These are phyloP conservation scores for Diaporthe ampelina DNA, from an alignment of 2,329 filamentous ascomycete species.

Conservation along the genomic window DNA sequence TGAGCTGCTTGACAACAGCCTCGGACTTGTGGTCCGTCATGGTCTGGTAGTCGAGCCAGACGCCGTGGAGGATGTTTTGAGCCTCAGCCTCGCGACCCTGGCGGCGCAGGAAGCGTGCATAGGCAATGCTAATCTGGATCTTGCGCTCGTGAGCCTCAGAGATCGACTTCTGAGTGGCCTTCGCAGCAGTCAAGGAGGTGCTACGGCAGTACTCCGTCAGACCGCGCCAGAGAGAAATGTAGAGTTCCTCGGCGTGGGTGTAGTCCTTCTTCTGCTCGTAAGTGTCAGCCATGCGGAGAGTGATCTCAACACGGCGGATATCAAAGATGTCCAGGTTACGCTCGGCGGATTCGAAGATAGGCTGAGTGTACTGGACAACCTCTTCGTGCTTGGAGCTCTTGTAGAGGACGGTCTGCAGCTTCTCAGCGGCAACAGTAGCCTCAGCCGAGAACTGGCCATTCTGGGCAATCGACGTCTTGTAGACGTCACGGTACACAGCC, in stretches of 20 bases:
- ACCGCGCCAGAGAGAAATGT: conserved; percentile 45
- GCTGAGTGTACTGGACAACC: conserved; percentile 41
- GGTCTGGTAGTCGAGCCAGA: conserved; percentile 44
- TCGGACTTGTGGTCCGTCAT: conserved; percentile 42
- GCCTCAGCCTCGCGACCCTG: conserved; percentile 42
- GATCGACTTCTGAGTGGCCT: conserved; percentile 36
- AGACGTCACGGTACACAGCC: conserved; percentile 40
- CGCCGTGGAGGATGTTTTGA: conserved; percentile 43
- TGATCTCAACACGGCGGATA: conserved; percentile 41
- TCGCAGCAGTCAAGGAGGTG: conserved; percentile 31
- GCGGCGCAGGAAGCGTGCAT: conserved; percentile 43
- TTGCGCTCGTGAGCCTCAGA: conserved; percentile 44
- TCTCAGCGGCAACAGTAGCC: conserved; percentile 40
- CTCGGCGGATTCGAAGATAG: conserved; percentile 42
- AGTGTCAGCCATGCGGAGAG: conserved; percentile 41
- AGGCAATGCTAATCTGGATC: conserved; percentile 43
- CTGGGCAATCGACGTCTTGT: conserved; percentile 40
- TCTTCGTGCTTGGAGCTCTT: conserved; percentile 41
- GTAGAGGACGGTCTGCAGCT: conserved; percentile 41
- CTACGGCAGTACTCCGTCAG: conserved; percentile 44
- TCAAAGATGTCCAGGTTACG: conserved; percentile 41
- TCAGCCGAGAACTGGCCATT: conserved; percentile 40
- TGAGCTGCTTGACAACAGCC: conserved; percentile 42
- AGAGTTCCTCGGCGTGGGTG: conserved; percentile 44
- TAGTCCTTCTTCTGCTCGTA: conserved; percentile 43